phyloP scores from a whole-genome alignment of 129 eudicot species.

The Heracleum sosnowskyi region DNA sequence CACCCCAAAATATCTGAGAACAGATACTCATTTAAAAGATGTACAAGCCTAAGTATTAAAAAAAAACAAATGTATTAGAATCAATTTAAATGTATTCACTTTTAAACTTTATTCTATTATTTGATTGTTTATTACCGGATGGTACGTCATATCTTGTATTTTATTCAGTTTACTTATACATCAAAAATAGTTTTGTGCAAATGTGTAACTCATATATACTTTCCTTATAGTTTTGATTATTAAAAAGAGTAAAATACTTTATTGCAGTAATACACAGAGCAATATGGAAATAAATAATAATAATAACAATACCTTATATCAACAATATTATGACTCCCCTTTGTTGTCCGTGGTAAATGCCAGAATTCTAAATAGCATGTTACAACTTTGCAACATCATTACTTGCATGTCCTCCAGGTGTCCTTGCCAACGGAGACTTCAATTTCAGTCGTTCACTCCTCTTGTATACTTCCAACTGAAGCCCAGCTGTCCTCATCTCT shows the following conservation, averaged over 20 bases:
- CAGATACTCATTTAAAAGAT: no score
- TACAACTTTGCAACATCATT: slow-evolving; percentile 34
- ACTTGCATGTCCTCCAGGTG: slow-evolving; percentile 55
- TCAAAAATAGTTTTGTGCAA: neutral
- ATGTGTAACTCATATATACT: neutral
- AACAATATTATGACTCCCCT: slow-evolving; percentile 10
- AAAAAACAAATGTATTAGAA: neutral
- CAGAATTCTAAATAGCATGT: slow-evolving; percentile 33
- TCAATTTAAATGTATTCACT: neutral
- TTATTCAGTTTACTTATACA: neutral
- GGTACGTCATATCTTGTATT: neutral
- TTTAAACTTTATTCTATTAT: no score
- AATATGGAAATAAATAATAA: no score
- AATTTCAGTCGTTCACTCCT: slow-evolving; percentile 37
- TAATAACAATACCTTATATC: neutral
- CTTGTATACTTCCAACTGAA: slow-evolving; percentile 30
- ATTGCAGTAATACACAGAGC: neutral
- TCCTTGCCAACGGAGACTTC: slow-evolving; percentile 17
- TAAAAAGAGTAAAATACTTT: neutral
- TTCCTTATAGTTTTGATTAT: neutral
- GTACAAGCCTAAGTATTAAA: no score
- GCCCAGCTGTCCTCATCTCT: slow-evolving; percentile 29
- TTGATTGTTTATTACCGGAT: neutral
- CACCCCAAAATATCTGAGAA: no score
- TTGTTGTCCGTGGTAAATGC: slow-evolving; percentile 32